Base-by-base conservation (phyloP, 148 eudicot species). In the Cornus florida region DNA sequence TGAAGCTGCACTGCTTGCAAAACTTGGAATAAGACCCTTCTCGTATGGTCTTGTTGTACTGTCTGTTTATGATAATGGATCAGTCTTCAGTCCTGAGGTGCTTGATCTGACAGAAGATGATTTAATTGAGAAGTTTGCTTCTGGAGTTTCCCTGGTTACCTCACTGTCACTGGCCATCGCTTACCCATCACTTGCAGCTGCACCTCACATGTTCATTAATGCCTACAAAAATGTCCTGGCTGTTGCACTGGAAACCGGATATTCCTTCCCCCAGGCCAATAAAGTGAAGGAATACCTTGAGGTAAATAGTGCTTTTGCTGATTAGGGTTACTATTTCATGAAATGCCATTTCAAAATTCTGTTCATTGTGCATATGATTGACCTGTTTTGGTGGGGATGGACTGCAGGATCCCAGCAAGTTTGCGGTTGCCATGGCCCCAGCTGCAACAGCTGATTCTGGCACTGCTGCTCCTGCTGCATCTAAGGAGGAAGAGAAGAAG, bases 141-240 rank as follows among this genome's bases (percentile, higher is more conserved):
- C 24, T 6, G 88, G 90, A 24, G 82, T 87, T 32, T 80, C 88
- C 38, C 69, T 80, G 77, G 81, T 83, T n/a, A 80, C 86, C n/a
- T 68, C 86, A 16, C 67, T 87, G 50, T 22, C 88, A 4, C 65
- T 87, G 76, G 86, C 88, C 35, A 68, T 85, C 70, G 72, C 87
- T 7, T 87, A 85, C 68, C 90, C 90, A 22, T 81, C 90, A 20
- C 76, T 87, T 48, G 88, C 90, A 5, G 86, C 86, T 69, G 88
- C 84, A 4, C 90, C 90, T 2, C 90, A 87, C 84, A 87, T 87
- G 88, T 83, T 87, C 78, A 81, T 83, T 77, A 87, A 87, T 76
- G 86, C 73, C 46, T 87, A 80, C 82, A 87, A 87, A 77, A 87
- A 85, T 73, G 70, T 85, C 20, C 70, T 87, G 82, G 82, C 88